These are phyloP conservation scores for Candida gorgasii DNA, from an alignment of 805 yeast genomes.

Conservation along the genomic window DNA sequence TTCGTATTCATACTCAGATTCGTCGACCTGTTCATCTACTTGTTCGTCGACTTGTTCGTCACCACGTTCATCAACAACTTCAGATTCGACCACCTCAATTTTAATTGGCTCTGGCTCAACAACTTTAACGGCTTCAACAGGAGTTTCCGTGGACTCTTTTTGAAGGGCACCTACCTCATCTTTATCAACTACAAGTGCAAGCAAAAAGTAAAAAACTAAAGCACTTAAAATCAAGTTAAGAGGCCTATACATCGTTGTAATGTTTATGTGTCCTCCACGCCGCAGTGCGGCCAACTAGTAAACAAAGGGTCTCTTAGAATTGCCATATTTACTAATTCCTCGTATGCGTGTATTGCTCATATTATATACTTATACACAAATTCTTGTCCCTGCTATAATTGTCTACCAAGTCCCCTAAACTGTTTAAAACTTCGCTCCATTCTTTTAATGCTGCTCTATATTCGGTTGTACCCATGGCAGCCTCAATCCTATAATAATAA, in stretches of 20 bases:
- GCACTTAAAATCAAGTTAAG: neutral
- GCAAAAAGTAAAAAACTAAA: neutral
- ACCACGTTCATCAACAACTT: too few species aligned
- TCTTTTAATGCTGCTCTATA: slow-evolving; percentile 7
- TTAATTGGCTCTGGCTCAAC: too few species aligned
- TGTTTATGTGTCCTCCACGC: slow-evolving; percentile 1
- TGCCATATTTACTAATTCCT: neutral
- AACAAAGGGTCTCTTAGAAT: neutral
- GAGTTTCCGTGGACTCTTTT: neutral
- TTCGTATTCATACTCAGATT: too few species aligned
- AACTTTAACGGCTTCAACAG: neutral
- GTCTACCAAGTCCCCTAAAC: neutral
- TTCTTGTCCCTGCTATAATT: neutral
- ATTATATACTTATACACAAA: neutral
- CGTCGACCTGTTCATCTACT: too few species aligned
- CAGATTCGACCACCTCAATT: too few species aligned
- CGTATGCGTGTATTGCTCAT: too few species aligned
- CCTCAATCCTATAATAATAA: slow-evolving; percentile 1
- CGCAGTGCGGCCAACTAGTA: neutral
- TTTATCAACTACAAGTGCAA: neutral
- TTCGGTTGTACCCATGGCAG: slow-evolving; percentile 1
- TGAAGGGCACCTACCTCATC: neutral
- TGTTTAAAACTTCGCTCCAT: slow-evolving; percentile 9
- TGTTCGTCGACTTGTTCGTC: too few species aligned
- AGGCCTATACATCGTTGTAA: neutral